Conservation (phyloP, 495 filamentous ascomycete species). For the Filosporella fistucella region DNA sequence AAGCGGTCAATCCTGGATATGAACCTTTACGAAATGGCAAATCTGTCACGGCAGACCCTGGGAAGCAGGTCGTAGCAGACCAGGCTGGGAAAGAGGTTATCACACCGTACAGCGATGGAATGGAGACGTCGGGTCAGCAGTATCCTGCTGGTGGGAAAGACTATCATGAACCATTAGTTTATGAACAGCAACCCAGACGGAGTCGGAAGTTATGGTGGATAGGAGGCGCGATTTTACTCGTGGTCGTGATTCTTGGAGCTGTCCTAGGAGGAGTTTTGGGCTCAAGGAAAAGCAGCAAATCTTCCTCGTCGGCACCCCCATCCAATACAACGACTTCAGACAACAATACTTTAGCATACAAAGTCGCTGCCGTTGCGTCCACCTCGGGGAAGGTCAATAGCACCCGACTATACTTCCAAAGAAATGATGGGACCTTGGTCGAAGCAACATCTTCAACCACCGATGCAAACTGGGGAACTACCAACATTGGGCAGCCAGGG, state of each 20-base stretch:
- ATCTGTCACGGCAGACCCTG: conserved; percentile 4
- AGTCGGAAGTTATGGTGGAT: conserved; percentile 11
- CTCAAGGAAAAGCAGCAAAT: conserved; percentile 9
- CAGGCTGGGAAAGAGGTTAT: background rate
- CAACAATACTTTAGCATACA: background rate
- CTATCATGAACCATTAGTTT: background rate
- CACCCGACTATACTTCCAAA: conserved; percentile 23
- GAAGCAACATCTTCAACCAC: conserved; percentile 20
- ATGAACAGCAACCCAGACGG: conserved; percentile 1
- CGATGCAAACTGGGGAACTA: conserved; percentile 12
- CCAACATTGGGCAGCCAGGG: conserved; percentile 9
- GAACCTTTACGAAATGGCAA: background rate
- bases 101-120: background rate
- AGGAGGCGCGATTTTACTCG: conserved; percentile 13
- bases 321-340: background rate
- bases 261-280: conserved; percentile 23
- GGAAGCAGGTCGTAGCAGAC: conserved; percentile 9
- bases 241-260: conserved; percentile 14
- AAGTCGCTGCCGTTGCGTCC: conserved; percentile 23
- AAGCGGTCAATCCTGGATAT: background rate
- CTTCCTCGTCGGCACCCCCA: background rate
- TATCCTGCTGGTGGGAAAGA: background rate
- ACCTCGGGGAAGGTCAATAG: conserved; percentile 13
- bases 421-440: conserved; percentile 18
- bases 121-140: background rate